A percentile compares a stretch with the other conserved stretches of the same genome.
Evolutionary conservation across 2,329 filamentous ascomycete genomes (phyloP).

Genomic region (Biscogniauxia sp.): DNA sequence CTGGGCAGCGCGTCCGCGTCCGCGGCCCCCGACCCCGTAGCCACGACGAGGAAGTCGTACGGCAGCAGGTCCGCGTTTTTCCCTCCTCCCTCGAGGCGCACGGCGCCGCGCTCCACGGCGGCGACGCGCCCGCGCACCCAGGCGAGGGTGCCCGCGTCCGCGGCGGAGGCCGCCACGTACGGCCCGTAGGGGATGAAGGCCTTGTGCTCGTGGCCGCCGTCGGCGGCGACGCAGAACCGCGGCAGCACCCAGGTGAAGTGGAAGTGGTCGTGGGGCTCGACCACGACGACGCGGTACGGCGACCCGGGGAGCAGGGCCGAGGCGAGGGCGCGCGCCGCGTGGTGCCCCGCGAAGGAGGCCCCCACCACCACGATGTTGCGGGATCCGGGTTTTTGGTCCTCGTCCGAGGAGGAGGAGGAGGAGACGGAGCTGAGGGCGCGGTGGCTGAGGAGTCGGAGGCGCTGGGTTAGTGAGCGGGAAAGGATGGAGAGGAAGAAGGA

Average conservation of each 20-base stretch:
- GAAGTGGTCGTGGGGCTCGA: slow-evolving; percentile 61
- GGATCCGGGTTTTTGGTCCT: slow-evolving; percentile 7
- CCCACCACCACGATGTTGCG: slow-evolving; percentile 55
- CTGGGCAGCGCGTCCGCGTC: slow-evolving; percentile 42
- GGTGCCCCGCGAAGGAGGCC: slow-evolving; percentile 56
- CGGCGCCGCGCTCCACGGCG: slow-evolving; percentile 34
- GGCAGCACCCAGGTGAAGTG: slow-evolving; percentile 61
- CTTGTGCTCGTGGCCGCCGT: slow-evolving; percentile 52
- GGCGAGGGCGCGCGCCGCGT: slow-evolving; percentile 47
- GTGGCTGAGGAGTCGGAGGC: slow-evolving; percentile 13
- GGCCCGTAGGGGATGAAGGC: slow-evolving; percentile 59
- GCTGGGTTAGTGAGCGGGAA: slow-evolving; percentile 17
- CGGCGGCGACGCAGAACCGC: slow-evolving; percentile 50
- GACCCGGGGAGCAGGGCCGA: slow-evolving; percentile 45
- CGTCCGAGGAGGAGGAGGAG: slow-evolving; percentile 2
- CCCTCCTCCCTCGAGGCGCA: slow-evolving; percentile 39
- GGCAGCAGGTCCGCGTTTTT: slow-evolving; percentile 42
- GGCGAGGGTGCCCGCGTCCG: slow-evolving; percentile 31
- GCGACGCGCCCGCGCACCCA: slow-evolving; percentile 44
- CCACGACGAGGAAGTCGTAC: slow-evolving; percentile 56
- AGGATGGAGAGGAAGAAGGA: slow-evolving; percentile 10
- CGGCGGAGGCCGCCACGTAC: slow-evolving; percentile 31
- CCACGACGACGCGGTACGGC: slow-evolving; percentile 49
- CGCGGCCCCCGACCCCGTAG: slow-evolving; percentile 50
- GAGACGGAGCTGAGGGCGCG: slow-evolving; percentile 1